Evolutionary conservation across 441 rosid species (phyloP).

Genomic region (Francoa sonchifolia): DNA sequence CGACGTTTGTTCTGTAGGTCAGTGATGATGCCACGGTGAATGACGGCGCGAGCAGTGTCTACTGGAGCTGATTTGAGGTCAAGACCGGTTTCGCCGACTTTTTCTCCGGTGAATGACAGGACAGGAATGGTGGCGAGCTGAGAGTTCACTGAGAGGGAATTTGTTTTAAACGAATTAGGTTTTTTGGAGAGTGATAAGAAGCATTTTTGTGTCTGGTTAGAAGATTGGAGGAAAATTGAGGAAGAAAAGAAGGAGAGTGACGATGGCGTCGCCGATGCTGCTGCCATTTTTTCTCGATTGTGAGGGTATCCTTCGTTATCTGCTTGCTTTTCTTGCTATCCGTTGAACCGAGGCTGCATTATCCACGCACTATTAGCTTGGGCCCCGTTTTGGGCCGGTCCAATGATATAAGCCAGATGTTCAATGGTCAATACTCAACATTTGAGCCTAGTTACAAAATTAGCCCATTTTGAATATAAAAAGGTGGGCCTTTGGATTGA

Average conservation of each 20-base stretch:
- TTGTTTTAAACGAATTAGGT: constrained; percentile 19
- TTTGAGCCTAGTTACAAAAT: no score
- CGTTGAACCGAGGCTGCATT: no score
- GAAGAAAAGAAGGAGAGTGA: constrained; percentile 68
- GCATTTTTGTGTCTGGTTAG: constrained; percentile 14
- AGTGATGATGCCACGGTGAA: constrained; percentile 75
- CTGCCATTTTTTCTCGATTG: constrained; percentile 32
- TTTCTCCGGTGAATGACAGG: constrained; percentile 70
- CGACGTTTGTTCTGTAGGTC: constrained; percentile 82
- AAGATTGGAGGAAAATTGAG: constrained; percentile 35
- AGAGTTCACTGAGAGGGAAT: constrained; percentile 31
- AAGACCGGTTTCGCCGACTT: constrained; percentile 63
- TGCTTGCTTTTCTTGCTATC: no score
- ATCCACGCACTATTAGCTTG: no score
- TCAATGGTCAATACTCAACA: no score
- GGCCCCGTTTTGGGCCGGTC: no score
- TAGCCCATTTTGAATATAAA: no score
- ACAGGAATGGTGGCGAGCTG: constrained; percentile 54
- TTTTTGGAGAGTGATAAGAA: constrained; percentile 15
- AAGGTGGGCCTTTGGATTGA: no score
- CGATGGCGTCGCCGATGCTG: constrained; percentile 26
- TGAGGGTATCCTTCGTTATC: no score
- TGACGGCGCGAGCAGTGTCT: constrained; percentile 75
- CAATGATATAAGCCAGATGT: no score
- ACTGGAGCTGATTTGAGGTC: constrained; percentile 73